Evolutionary conservation across 768 basidiomycete genomes (phyloP).

Genomic region (Leccinum fibrillosum): DNA sequence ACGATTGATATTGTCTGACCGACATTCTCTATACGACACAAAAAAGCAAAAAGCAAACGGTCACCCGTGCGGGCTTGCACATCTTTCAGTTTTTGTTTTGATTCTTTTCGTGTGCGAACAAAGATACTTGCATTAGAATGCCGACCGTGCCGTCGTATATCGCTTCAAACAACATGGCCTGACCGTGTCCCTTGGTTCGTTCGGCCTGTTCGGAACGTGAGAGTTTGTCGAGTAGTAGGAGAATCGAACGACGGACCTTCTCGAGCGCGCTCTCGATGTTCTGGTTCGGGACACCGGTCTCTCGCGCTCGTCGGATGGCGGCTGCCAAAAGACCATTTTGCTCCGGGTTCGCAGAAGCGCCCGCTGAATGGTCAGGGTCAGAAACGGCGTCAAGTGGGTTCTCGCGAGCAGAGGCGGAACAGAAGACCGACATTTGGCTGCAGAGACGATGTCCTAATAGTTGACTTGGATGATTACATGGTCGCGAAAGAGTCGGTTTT

Average conservation of each 20-base stretch:
- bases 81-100: neutral
- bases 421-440: slow-evolving; percentile 50
- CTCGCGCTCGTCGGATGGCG: slow-evolving; percentile 53
- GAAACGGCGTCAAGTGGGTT: neutral
- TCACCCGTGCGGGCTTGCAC: neutral
- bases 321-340: slow-evolving; percentile 52
- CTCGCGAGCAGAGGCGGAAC: neutral
- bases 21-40: slow-evolving; percentile 45
- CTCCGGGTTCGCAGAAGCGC: slow-evolving; percentile 53
- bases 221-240: neutral
- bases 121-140: slow-evolving; percentile 52
- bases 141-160: slow-evolving; percentile 58
- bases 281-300: slow-evolving; percentile 61
- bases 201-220: slow-evolving; percentile 36
- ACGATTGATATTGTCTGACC: slow-evolving; percentile 63
- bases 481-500: neutral
- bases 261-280: slow-evolving; percentile 63
- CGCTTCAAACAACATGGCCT: slow-evolving; percentile 56
- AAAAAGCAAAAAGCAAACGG: neutral
- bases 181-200: slow-evolving; percentile 48
- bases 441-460: slow-evolving; percentile 56
- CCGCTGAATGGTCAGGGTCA: slow-evolving; percentile 35
- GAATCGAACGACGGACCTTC: slow-evolving; percentile 36
- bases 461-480: neutral
- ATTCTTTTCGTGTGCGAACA: no score